Conservation (phyloP, 1,284 basidiomycete genomes). For the Exsudoporus floridanus region DNA sequence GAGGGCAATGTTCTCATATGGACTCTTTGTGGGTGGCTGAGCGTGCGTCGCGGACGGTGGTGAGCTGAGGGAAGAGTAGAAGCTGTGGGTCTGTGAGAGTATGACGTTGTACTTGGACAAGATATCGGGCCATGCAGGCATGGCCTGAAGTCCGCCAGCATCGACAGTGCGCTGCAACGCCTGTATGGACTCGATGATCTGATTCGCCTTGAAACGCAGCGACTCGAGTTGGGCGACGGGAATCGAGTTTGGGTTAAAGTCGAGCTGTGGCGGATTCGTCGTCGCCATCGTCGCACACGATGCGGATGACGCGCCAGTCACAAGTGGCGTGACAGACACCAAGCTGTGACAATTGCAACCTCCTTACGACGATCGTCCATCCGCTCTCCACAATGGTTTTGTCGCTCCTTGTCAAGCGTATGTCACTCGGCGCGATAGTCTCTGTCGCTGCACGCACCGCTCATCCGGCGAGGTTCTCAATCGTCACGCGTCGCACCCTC, state of each 20-base stretch:
- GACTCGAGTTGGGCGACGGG: slow-evolving; percentile 65
- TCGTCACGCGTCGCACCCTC: slow-evolving; percentile 27
- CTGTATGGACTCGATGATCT: slow-evolving; percentile 73
- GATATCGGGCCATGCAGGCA: slow-evolving; percentile 80
- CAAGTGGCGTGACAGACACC: slow-evolving; percentile 19
- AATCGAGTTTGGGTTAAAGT: slow-evolving; percentile 30
- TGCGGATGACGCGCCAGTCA: slow-evolving; percentile 7
- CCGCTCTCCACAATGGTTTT: slow-evolving; percentile 8
- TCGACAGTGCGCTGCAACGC: slow-evolving; percentile 63
- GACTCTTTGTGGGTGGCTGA: slow-evolving; percentile 35
- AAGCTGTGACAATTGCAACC: slow-evolving; percentile 12
- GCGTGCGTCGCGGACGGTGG: slow-evolving; percentile 34
- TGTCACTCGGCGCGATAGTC: background rate
- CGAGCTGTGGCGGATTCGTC: slow-evolving; percentile 13
- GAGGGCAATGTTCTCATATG: slow-evolving; percentile 61
- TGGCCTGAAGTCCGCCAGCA: slow-evolving; percentile 48
- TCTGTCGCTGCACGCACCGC: slow-evolving; percentile 2
- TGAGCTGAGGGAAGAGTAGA: slow-evolving; percentile 57
- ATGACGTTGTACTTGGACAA: slow-evolving; percentile 79
- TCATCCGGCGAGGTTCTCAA: background rate
- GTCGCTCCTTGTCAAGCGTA: slow-evolving; percentile 15
- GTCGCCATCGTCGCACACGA: slow-evolving; percentile 6
- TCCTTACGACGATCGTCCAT: background rate
- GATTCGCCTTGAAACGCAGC: slow-evolving; percentile 67
- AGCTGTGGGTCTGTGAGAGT: slow-evolving; percentile 73